Percentiles rank a stretch among this genome's conserved stretches.
Evolutionary conservation across 192 early-diverging fungal genomes (phyloP).

Genomic region (Podila epicladia): DNA sequence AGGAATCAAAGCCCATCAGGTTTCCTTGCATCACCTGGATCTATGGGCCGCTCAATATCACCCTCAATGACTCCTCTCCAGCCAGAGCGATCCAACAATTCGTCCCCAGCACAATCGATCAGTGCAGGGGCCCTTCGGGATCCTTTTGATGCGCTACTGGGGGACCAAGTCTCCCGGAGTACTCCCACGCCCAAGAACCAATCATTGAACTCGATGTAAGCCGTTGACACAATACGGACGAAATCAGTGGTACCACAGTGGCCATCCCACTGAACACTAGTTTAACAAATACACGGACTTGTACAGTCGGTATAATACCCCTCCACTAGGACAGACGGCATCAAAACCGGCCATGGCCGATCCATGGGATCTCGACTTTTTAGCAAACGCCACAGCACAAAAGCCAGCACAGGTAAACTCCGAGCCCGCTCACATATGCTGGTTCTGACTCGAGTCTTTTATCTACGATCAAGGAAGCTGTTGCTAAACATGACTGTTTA

Average conservation of each 20-base stretch:
- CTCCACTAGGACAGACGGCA: slow-evolving; percentile 19
- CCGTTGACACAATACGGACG: not conserved
- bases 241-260: too few relatives aligned
- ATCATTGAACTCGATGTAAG: slow-evolving; percentile 40
- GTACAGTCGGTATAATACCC: slow-evolving; percentile 39
- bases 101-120: slow-evolving; percentile 15
- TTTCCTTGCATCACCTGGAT: slow-evolving; percentile 18
- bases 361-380: slow-evolving; percentile 48
- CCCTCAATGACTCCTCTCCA: slow-evolving; percentile 34
- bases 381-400: slow-evolving; percentile 28
- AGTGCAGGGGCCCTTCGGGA: slow-evolving; percentile 12
- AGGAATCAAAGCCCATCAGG: slow-evolving; percentile 24
- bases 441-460: too few relatives aligned
- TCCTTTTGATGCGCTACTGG: slow-evolving; percentile 29
- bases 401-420: slow-evolving; percentile 29
- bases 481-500: too few relatives aligned
- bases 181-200: slow-evolving; percentile 36
- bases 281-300: not conserved
- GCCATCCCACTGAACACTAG: not conserved
- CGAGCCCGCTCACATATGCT: too few relatives aligned
- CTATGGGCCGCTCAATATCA: slow-evolving; percentile 37
- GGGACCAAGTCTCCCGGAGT: slow-evolving; percentile 33
- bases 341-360: slow-evolving; percentile 6
- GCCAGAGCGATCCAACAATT: slow-evolving; percentile 27
- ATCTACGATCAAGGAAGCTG: too few relatives aligned